phyloP scores from a whole-genome alignment of 176 grass and related monocot species.

The Carex scoparia region DNA sequence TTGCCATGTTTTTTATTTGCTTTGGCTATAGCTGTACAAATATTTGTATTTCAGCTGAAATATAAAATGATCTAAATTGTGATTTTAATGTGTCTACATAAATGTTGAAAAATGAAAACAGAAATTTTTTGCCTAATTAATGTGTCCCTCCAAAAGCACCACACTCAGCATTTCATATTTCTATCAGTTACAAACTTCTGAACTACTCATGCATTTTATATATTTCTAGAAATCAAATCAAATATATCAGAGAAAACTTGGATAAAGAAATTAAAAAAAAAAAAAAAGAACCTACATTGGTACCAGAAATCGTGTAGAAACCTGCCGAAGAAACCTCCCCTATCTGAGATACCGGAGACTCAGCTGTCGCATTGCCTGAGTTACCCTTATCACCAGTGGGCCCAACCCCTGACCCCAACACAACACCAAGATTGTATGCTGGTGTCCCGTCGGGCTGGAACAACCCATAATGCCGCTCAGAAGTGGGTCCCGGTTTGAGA shows the following conservation, averaged over 20 bases:
- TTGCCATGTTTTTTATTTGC: no score
- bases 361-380: not conserved
- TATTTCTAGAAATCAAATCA: not conserved
- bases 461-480: slow-evolving; percentile 80
- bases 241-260: not conserved
- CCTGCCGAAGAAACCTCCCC: slow-evolving; percentile 35
- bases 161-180: not conserved
- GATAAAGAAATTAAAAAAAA: not conserved
- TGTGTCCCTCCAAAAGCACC: not conserved
- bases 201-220: not conserved
- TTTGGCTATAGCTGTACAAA: no score
- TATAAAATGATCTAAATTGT: no score
- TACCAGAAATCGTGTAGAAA: slow-evolving; percentile 51
- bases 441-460: slow-evolving; percentile 77
- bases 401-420: slow-evolving; percentile 27
- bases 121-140: not conserved
- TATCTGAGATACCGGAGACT: slow-evolving; percentile 29
- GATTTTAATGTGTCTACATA: no score
- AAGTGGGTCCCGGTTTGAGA: slow-evolving; percentile 67
- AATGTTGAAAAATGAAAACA: not conserved
- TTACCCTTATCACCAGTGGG: slow-evolving; percentile 24
- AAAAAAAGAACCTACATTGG: slow-evolving; percentile 8
- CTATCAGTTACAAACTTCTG: not conserved
- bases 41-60: no score
- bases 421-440: slow-evolving; percentile 57